Base-by-base conservation (phyloP, 1,139 yeast species). In the Kazachstania sp. region DNA sequence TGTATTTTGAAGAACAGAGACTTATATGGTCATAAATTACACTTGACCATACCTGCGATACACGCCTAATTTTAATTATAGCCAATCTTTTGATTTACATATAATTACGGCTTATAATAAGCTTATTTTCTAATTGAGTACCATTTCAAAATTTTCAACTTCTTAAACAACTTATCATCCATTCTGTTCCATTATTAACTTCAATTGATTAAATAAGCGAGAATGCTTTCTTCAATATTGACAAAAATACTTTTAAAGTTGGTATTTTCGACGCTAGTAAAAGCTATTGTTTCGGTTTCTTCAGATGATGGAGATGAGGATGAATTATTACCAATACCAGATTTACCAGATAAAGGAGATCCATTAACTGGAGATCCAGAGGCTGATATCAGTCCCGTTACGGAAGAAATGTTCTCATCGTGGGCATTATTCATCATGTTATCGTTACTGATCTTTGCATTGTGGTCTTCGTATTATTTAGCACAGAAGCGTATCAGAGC, bases 391-490 rank as follows among this genome's bases (percentile, higher is more conserved):
- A 87, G 86, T 60, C 97, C 97, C 0, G 86, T 88, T n/a, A 82
- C 94, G 2, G 96, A 92, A 59, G 98, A 92, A 66, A 88, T 92
- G 59, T 92, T 88, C 65, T 84, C 95, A 9, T 86, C 96, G 0
- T 94, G 98, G 99, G 97, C 98, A 0, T 70, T 94, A 37, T 90
- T 88, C 66, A 94, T 94, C 50, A 74, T 92, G 54, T 69, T 94
- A 46, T 77, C 86, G 49, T 73, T 94, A 45, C 71, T 94, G 45
- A 85, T 94, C 53, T 77, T 88, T 9, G 96, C 98, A 0, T 70
- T 94, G 45, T 92, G 97, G 97, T 86, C 96, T 2, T 84, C 95
- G 31, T 94, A 92, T 68, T 92, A 86, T 65, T 71, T 94, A 47
- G 96, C 92, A 61, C 96, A 87, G 60, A 78, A 90, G 57, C 76